These are phyloP conservation scores for Neurospora sp. DNA, from an alignment of 495 filamentous ascomycete species.

Conservation along the genomic window DNA sequence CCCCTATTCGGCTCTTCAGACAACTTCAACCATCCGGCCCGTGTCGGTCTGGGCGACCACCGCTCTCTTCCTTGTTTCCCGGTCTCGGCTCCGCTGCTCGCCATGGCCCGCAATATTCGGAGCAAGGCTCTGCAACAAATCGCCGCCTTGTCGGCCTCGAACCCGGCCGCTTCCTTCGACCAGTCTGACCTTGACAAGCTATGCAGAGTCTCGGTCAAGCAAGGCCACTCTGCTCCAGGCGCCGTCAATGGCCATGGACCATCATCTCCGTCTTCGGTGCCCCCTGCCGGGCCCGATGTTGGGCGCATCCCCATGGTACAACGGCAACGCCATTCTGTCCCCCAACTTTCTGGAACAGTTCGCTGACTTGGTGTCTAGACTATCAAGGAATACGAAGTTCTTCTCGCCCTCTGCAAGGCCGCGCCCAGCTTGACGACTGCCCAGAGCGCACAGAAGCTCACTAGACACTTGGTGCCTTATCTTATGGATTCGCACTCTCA, in stretches of 20 bases:
- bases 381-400: conserved; percentile 77
- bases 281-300: conserved; percentile 18
- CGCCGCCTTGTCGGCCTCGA: conserved; percentile 49
- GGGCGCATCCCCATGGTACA: conserved; percentile 43
- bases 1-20: background rate
- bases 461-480: conserved; percentile 66
- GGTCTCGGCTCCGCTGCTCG: background rate
- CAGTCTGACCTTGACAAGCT: conserved; percentile 56
- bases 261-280: conserved; percentile 2
- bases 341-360: background rate
- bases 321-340: background rate
- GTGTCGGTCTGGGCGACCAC: background rate
- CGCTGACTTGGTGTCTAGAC: conserved; percentile 29
- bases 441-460: conserved; percentile 64
- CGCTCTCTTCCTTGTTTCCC: background rate
- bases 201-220: conserved; percentile 41
- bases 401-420: conserved; percentile 82
- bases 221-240: conserved; percentile 19
- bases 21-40: background rate
- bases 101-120: conserved; percentile 46
- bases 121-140: conserved; percentile 61
- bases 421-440: conserved; percentile 56
- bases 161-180: conserved; percentile 40
- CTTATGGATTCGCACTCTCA: conserved; percentile 74
- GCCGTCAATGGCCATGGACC: conserved; percentile 23